Conservation (phyloP, 345 rosid species). For the Citrus inodora region DNA sequence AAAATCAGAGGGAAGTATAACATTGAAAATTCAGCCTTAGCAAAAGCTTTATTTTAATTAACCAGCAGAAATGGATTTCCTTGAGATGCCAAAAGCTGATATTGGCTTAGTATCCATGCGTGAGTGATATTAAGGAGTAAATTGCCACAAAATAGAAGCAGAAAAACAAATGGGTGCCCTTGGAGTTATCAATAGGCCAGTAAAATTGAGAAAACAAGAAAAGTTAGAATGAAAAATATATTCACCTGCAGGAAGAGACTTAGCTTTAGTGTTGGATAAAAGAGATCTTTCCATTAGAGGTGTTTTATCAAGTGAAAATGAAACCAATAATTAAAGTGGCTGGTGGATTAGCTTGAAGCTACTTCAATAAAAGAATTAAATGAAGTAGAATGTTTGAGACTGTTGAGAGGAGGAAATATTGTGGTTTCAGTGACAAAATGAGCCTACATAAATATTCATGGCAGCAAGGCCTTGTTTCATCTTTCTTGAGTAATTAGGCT, state of each 20-base stretch:
- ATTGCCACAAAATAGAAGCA: not conserved
- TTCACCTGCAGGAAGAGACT: not conserved
- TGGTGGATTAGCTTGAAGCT: not conserved
- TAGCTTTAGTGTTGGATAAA: not conserved
- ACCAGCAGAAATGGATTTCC: not conserved
- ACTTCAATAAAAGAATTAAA: not conserved
- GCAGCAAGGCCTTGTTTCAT: not conserved
- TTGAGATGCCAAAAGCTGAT: not conserved
- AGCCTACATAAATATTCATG: not conserved
- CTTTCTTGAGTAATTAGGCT: not conserved
- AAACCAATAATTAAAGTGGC: not conserved
- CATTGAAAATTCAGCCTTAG: not conserved
- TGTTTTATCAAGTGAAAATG: not conserved
- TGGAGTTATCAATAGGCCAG: not conserved
- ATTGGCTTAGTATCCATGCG: not conserved
- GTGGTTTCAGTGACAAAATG: not conserved
- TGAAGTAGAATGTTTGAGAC: not conserved
- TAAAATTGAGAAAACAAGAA: not conserved
- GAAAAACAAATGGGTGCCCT: not conserved
- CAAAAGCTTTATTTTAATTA: not conserved
- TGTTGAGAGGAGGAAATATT: not conserved
- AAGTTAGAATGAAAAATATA: not conserved
- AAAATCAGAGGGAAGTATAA: not conserved
- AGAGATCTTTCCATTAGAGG: not conserved
- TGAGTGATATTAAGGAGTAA: not conserved